Conservation (phyloP, 2,329 filamentous ascomycete genomes). For the Penicillium sp. region DNA sequence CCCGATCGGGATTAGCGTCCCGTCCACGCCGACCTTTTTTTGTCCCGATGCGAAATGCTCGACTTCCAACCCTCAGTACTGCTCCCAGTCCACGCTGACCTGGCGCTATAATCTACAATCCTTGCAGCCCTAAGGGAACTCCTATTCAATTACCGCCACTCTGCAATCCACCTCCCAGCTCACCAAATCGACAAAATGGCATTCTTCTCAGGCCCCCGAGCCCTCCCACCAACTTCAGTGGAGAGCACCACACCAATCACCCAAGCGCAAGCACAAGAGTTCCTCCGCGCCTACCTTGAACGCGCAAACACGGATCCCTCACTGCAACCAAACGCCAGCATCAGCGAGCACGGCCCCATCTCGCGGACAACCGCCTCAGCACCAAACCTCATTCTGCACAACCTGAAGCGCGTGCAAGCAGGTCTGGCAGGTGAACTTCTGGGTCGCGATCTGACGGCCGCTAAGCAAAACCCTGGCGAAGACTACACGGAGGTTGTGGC, state of each 20-base stretch:
- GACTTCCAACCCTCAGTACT: conserved; percentile 1
- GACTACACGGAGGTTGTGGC: conserved; percentile 42
- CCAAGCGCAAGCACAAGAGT: conserved; percentile 43
- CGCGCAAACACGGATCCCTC: conserved; percentile 45
- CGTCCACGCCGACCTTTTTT: conserved; percentile 21
- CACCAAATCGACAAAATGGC: conserved; percentile 33
- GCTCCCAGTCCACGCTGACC: not conserved
- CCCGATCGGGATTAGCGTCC: conserved; percentile 26
- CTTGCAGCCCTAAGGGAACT: not conserved
- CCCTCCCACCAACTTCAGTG: conserved; percentile 42
- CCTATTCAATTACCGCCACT: not conserved
- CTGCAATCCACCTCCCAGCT: not conserved
- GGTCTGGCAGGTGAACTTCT: conserved; percentile 46
- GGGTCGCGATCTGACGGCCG: conserved; percentile 42
- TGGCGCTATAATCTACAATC: not conserved
- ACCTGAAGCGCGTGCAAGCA: conserved; percentile 48
- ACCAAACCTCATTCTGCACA: conserved; percentile 47
- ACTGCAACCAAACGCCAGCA: conserved; percentile 47
- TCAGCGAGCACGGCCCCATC: conserved; percentile 46
- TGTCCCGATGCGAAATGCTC: conserved; percentile 15
- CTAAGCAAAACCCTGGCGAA: conserved; percentile 39
- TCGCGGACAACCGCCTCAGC: conserved; percentile 44
- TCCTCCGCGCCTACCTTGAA: conserved; percentile 46
- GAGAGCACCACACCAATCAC: conserved; percentile 38
- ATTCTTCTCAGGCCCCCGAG: conserved; percentile 35